A percentile compares a stretch with the other conserved stretches of the same genome.
These are phyloP conservation scores for Sugiyamaella boreocaroliniensis DNA, from an alignment of 805 yeast genomes.

Conservation along the genomic window DNA sequence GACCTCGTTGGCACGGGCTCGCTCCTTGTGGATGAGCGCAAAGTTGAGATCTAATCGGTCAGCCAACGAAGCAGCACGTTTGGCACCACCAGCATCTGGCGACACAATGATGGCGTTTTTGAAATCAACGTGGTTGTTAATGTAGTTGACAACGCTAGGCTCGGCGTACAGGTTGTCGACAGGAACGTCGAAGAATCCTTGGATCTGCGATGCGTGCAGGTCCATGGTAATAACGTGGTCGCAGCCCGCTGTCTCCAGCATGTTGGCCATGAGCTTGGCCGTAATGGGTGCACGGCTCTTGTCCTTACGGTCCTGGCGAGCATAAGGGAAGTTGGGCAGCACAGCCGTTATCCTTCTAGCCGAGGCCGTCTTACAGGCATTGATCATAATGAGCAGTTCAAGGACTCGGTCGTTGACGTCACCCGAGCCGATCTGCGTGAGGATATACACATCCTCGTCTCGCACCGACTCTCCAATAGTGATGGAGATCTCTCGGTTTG, in stretches of 20 bases:
- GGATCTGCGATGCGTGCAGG: conserved; percentile 95
- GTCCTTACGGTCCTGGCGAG: conserved; percentile 96
- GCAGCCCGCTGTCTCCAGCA: conserved; percentile 93
- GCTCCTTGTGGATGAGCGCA: conserved; percentile 95
- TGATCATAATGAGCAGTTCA: conserved; percentile 84
- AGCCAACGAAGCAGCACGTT: conserved; percentile 94
- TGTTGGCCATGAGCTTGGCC: conserved; percentile 88
- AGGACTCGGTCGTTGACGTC: conserved; percentile 78
- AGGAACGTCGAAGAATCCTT: conserved; percentile 93
- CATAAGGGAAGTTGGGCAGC: conserved; percentile 94
- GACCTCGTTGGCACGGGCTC: conserved; percentile 94
- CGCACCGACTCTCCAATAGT: conserved; percentile 85
- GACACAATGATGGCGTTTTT: conserved; percentile 73
- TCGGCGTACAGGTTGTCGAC: conserved; percentile 96
- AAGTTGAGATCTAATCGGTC: conserved; percentile 88
- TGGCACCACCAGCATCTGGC: conserved; percentile 99
- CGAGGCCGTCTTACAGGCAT: conserved; percentile 91
- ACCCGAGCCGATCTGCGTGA: conserved; percentile 73
- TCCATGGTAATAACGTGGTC: conserved; percentile 96
- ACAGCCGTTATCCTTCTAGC: conserved; percentile 94
- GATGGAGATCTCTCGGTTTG: conserved; percentile 81
- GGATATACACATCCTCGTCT: conserved; percentile 61
- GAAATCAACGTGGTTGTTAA: conserved; percentile 55
- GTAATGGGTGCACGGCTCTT: conserved; percentile 95
- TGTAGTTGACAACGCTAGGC: conserved; percentile 82